Base-by-base conservation (phyloP, 805 yeast species). In the Candida alai region DNA sequence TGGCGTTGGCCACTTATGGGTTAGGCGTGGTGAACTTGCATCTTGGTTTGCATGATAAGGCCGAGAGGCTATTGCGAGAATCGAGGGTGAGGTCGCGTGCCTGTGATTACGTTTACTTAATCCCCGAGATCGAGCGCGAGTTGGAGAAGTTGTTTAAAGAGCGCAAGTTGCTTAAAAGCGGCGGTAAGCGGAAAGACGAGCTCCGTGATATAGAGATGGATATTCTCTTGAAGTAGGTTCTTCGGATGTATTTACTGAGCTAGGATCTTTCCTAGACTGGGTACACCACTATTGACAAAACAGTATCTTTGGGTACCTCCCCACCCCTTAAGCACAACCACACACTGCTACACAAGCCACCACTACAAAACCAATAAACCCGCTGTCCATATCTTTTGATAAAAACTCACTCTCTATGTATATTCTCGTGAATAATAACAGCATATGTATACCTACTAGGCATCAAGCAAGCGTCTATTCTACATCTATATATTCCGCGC, bases 1-100 rank as follows among this genome's bases (percentile, higher is more conserved):
- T 83, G 26, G 93, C 94, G 0, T 65, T 89, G 52, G 78, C 95
- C 0, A 77, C 87, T 0, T 89, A 84, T 51, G 94, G 96, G 0
- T 65, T 85, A 25, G 97, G 96, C 2, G 94, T 88, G 4, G 70
- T 86, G 8, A 70, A 74, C 28, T 58, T 81, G n/a, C 85, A 84
- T 46, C 51, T 65, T 29, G 74, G 80, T 1, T 60, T 78, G 8
- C 65, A 73, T 36, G 70, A 65, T 2, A 59, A 68, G 35, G 88
- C 95, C 0, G 76, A 74, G 43, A 65, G 76, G 26, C 60, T 74
- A 18, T 62, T 89, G 30, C 63, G 80, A 5, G 88, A 84, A 51
- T 78, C 95, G 0, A 70, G 85, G 21, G 68, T 77, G 17, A 65
- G 87, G 39, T 88, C 94, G 1, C 70, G 71, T 45, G 80, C 79